Percentiles rank a stretch among this genome's conserved stretches.
phyloP scores from a whole-genome alignment of 2,329 filamentous ascomycete genomes.

The Pseudogymnoascus destructans region DNA sequence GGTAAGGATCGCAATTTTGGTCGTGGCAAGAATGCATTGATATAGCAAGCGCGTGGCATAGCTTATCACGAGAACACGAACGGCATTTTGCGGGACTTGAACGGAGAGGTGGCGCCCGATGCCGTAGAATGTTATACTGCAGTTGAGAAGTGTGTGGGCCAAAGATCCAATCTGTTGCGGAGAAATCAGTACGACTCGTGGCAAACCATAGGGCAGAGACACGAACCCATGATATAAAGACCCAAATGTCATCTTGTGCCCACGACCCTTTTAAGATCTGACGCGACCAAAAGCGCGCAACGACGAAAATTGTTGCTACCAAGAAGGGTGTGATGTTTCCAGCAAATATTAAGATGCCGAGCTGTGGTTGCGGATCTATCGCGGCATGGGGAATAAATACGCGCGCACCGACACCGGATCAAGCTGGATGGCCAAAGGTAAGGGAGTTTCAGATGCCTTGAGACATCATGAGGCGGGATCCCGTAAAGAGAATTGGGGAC shows the following conservation, averaged over 20 bases:
- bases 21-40: slow-evolving; percentile 14
- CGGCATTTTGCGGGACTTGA: neutral
- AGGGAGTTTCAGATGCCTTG: neutral
- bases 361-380: neutral
- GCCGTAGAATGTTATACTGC: slow-evolving; percentile 11
- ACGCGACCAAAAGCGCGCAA: slow-evolving; percentile 15
- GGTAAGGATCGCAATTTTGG: slow-evolving; percentile 13
- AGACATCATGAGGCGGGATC: neutral
- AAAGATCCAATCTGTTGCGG: slow-evolving; percentile 6
- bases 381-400: neutral
- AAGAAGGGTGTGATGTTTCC: slow-evolving; percentile 14
- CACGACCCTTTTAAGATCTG: slow-evolving; percentile 13
- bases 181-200: neutral
- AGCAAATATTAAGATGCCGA: slow-evolving; percentile 8
- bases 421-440: neutral
- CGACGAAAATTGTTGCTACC: slow-evolving; percentile 14
- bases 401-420: neutral
- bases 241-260: slow-evolving; percentile 15
- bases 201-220: neutral
- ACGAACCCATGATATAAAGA: slow-evolving; percentile 15
- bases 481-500: neutral
- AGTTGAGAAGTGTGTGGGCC: slow-evolving; percentile 10
- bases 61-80: slow-evolving; percentile 11
- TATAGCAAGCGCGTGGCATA: slow-evolving; percentile 13
- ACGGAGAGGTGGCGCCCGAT: slow-evolving; percentile 10